phyloP scores from a whole-genome alignment of 768 basidiomycete genomes.

The Daedalea quercina region DNA sequence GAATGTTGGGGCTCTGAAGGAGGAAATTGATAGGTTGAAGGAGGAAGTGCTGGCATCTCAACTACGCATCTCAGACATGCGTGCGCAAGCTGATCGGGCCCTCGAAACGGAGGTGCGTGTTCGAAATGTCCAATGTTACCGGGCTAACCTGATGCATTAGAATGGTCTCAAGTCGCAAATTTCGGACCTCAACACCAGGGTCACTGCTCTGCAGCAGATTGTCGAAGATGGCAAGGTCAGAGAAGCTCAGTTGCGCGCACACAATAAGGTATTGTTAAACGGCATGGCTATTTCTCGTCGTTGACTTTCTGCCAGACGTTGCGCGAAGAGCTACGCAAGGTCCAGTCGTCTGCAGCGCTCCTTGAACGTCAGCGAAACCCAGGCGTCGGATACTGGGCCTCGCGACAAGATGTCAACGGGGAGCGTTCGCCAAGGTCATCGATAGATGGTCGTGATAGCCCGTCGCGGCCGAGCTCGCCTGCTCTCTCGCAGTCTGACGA shows the following conservation, averaged over 20 bases:
- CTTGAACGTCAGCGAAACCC: conserved; percentile 89
- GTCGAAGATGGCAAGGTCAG: conserved; percentile 68
- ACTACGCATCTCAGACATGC: conserved; percentile 49
- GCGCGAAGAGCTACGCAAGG: conserved; percentile 91
- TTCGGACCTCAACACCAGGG: conserved; percentile 42
- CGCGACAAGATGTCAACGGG: conserved; percentile 29
- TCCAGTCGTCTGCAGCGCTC: conserved; percentile 87
- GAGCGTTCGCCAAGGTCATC: conserved; percentile 35
- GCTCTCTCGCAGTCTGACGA: conserved; percentile 56
- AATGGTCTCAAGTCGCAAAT: conserved; percentile 36
- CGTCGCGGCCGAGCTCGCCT: conserved; percentile 25
- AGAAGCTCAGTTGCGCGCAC: conserved; percentile 62
- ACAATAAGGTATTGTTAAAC: conserved; percentile 62
- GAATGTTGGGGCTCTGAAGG: conserved; percentile 41
- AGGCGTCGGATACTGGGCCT: conserved; percentile 88
- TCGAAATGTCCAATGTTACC: not conserved
- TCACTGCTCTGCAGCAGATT: conserved; percentile 52
- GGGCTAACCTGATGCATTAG: conserved; percentile 23
- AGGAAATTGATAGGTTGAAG: conserved; percentile 47
- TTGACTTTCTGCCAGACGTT: conserved; percentile 48
- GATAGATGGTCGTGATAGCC: conserved; percentile 28
- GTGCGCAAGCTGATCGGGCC: conserved; percentile 38
- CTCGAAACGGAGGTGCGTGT: conserved; percentile 55
- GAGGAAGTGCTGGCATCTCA: conserved; percentile 42
- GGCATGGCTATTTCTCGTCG: not conserved